Conservation (phyloP, 139 green algal genomes). For the Coccomyxa sp. region DNA sequence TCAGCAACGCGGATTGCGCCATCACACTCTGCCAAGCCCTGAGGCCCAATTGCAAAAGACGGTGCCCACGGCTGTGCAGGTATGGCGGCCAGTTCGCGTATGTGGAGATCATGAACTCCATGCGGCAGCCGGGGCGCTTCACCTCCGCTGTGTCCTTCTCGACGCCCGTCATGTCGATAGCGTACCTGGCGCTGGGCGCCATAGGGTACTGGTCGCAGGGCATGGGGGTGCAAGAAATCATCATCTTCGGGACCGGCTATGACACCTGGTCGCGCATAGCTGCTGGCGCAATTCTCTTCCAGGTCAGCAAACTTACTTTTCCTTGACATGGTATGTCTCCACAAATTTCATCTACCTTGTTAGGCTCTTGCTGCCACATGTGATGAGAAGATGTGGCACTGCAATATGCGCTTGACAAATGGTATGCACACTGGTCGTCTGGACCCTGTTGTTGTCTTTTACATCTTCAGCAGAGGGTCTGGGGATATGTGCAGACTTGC, state of each 20-base stretch:
- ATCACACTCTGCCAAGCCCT: too few relatives aligned
- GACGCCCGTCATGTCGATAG: slow-evolving; percentile 23
- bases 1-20: too few relatives aligned
- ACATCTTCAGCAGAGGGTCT: too few relatives aligned
- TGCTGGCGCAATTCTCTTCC: slow-evolving; percentile 39
- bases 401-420: too few relatives aligned
- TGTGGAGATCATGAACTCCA: slow-evolving; percentile 31
- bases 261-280: slow-evolving; percentile 19
- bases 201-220: slow-evolving; percentile 49
- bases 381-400: too few relatives aligned
- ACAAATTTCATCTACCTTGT: too few relatives aligned
- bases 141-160: slow-evolving; percentile 2
- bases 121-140: slow-evolving; percentile 29
- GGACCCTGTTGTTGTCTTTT: too few relatives aligned
- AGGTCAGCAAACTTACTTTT: too few relatives aligned
- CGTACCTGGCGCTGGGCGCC: slow-evolving; percentile 38
- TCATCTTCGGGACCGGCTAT: slow-evolving; percentile 39
- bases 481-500: too few relatives aligned
- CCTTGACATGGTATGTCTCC: too few relatives aligned
- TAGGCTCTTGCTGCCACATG: too few relatives aligned
- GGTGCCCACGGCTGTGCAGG: not conserved
- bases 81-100: slow-evolving; percentile 41
- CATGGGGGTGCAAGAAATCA: slow-evolving; percentile 13
- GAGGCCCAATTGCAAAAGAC: not conserved
- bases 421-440: too few relatives aligned